These are phyloP conservation scores for Candida stauntonica DNA, from an alignment of 805 yeast species.

Conservation along the genomic window DNA sequence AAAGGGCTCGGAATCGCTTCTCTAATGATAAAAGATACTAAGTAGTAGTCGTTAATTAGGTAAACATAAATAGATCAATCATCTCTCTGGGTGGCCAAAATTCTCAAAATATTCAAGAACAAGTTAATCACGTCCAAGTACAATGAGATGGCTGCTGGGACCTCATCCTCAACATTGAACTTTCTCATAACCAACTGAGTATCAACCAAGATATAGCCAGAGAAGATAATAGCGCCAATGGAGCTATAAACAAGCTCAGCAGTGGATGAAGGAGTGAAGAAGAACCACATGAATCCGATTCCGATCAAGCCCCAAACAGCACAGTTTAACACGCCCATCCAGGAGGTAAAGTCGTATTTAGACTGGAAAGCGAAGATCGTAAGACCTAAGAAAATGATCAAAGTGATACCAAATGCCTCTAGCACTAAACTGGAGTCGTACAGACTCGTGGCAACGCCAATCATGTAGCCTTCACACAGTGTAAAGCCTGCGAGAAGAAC, in stretches of 20 bases:
- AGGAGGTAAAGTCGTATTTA: conserved; percentile 66
- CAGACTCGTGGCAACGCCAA: conserved; percentile 63
- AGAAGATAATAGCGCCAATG: conserved; percentile 70
- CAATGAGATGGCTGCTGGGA: conserved; percentile 71
- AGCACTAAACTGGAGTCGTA: conserved; percentile 61
- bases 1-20: no score
- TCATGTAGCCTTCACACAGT: conserved; percentile 63
- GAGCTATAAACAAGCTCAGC: conserved; percentile 64
- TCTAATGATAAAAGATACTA: no score
- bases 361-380: conserved; percentile 74
- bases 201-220: conserved; percentile 70
- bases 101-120: conserved; percentile 70
- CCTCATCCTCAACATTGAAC: conserved; percentile 77
- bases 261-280: conserved; percentile 52
- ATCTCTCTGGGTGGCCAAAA: conserved; percentile 38
- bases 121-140: conserved; percentile 81
- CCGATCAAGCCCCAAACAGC: conserved; percentile 59
- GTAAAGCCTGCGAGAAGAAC: conserved; percentile 64
- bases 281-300: conserved; percentile 33
- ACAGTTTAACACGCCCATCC: conserved; percentile 55
- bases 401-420: conserved; percentile 67
- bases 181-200: conserved; percentile 76
- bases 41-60: no score
- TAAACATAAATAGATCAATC: no score
- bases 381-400: conserved; percentile 69